Conservation (phyloP, 2,329 filamentous ascomycete genomes). For the Stagonosporopsis vannaccii region DNA sequence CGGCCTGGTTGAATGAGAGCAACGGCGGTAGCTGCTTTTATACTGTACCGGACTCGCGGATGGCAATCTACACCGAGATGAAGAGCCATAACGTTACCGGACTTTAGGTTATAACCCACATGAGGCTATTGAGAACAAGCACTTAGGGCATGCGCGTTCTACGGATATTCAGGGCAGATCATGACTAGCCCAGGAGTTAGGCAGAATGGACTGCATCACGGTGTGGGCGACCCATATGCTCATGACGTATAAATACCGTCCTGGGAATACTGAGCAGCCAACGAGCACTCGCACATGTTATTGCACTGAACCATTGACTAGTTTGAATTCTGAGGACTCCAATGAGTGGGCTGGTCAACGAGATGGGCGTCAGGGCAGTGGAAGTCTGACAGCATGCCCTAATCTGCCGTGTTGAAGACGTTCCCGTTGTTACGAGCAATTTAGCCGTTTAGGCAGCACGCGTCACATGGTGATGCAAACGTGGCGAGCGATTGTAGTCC, state of each 20-base stretch:
- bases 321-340: too few relatives aligned
- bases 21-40: conserved; percentile 15
- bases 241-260: neutral
- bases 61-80: conserved; percentile 21
- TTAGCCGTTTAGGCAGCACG: conserved; percentile 43
- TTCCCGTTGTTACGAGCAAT: conserved; percentile 17
- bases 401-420: conserved; percentile 5
- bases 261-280: neutral
- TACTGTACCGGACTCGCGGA: conserved; percentile 39
- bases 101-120: conserved; percentile 24
- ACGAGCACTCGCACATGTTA: neutral
- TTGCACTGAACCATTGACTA: neutral
- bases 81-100: conserved; percentile 26
- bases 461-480: neutral
- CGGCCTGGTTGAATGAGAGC: conserved; percentile 11
- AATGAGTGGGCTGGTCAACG: too few relatives aligned
- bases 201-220: conserved; percentile 24
- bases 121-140: conserved; percentile 36
- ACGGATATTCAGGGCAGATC: conserved; percentile 36
- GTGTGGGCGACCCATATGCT: neutral
- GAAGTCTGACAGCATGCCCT: neutral
- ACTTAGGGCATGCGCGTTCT: conserved; percentile 31
- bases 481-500: neutral
- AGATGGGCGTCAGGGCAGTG: neutral
- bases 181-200: conserved; percentile 35